Evolutionary conservation across 208 protist species (phyloP), one percentile per base, ranked within the genome.

Genomic region (Trypanosoma theileri): DNA sequence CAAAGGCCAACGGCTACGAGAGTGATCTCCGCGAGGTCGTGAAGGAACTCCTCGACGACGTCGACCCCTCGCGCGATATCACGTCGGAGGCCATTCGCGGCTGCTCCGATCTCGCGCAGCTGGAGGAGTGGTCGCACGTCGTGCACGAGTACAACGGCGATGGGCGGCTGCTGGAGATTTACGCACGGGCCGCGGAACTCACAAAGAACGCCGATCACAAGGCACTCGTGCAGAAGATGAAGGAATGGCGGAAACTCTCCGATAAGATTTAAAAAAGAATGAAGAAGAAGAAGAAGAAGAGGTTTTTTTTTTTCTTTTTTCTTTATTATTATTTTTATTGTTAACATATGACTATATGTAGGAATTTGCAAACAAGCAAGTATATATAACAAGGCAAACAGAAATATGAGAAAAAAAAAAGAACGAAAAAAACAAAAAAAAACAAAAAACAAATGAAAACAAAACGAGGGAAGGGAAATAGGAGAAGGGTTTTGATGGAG

Each of bases 121-220:
- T 95, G 12, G 90, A 93, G 81, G 77, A 87, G 69, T 90, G 80
- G 90, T 83, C 85, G 28, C 82, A 79, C 54, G 63, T 81, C 53
- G 83, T 95, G 68, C 87, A 93, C 70, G 85, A 93, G 75, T 95
- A 95, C 82, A 95, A 90, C 75, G 90, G 90, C 41, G 90, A 95
- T 55, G 79, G 87, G 28, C 82, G 87, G 70, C 91, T 95, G 44
- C 67, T 92, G 54, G 87, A 89, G 59, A 93, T 93, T 65, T 95
- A 92, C 79, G 86, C 71, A 28, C 84, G 87, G 44, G 90, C 90
- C 14, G 90, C 86, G 4, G 81, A 93, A 64, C 55, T 95, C 28
- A 91, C 83, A 44, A 84, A 88, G 58, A 93, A 93, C 69, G 74
- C 72, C 16, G 87, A 93, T 19, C 85, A 92, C 72, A 63, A 77